Base-by-base conservation (phyloP, 129 eudicot genomes). In the Artemisia argyi region DNA sequence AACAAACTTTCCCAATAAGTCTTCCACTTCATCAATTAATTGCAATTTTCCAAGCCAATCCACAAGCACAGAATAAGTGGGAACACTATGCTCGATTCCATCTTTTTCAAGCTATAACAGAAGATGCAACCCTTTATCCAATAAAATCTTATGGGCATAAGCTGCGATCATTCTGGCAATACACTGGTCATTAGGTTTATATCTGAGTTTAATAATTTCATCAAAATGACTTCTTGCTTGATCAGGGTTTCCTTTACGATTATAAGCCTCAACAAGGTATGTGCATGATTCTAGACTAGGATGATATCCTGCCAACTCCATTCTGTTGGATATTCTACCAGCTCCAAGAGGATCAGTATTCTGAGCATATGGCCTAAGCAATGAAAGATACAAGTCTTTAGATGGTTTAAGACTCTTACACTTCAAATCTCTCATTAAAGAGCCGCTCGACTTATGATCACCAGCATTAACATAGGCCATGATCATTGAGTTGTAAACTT, bases 1-100 rank as follows among this genome's bases (percentile, higher is more conserved):
- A 19, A 85, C 53, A 39, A 95, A 81, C 79, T 81, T 95, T 5
- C 82, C 83, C 78, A 90, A 44, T 30, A 95, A 1, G 20, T 74
- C 89, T 78, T 95, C 97, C 19, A 84, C 97, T 71, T 95, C 99
- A 61, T 94, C 99, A 68, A 84, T 22, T 60, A 94, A 80, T 71
- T 86, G 85, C 85, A 95, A 50, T 72, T 86, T 82, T 69, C 82
- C 64, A 20, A 94, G 76, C 97, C 99, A 94, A 67, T 87, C 93
- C 15, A 90, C 80, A 62, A 94, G 76, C 12, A 79, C 97, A 11
- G 84, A 30, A 64, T 86, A 95, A 28, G 97, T 90, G 17, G 78
- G 80, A 28, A 91, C 82, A 18, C 99, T 89, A 32, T 79, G 84
- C 84, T 84, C 87, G 18, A 79, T 76, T 0, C 97, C 97, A 18